Evolutionary conservation across 2,329 filamentous ascomycete species (phyloP), one percentile per base, ranked within the genome.

Genomic region (Colletotrichum musicola): DNA sequence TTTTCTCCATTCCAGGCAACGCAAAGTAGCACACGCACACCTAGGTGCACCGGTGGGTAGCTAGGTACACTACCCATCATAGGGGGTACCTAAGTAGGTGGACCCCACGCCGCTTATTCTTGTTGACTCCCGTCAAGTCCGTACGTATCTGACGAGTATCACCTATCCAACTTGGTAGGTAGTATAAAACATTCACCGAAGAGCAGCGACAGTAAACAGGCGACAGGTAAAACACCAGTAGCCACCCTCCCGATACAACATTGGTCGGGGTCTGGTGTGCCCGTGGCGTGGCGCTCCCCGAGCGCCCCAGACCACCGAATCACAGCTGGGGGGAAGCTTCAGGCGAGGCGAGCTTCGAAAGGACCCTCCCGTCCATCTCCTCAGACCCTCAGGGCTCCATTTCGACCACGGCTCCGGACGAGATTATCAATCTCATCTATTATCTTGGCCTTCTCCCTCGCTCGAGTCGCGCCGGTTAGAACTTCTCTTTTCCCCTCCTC

Each of bases 371-470:
- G 40, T 42, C 40, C 12, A 13, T 42, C 27, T 30, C 61, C 55
- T 60, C 61, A 65, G 65, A 60, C 65, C 54, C 55, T 65, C 62
- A 35, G 50, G 55, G 50, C 30, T 55, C 62, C 65, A 65, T 55
- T 38, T 47, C 64, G 49, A 56, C 53, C 62, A 22, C 40, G 50
- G 18, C 30, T 62, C 58, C 25, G 47, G 25, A 64, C 42, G 62
- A 68, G 42, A 64, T 51, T 65, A 60, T 68, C 65, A 68, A 65
- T 56, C 49, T 65, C 65, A 68, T 68, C 65, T 68, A 60, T 65
- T 68, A 67, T 62, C 59, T 63, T 57, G 58, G 64, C 64, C 46
- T 25, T 59, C 40, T 54, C 65, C 65, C 65, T 68, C 65, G 6
- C 65, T 68, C 65, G 6, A 47, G 44, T 57, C 55, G 35, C 40